These are phyloP conservation scores for Lipomyces oligophaga DNA, from an alignment of 805 yeast species.

Conservation along the genomic window DNA sequence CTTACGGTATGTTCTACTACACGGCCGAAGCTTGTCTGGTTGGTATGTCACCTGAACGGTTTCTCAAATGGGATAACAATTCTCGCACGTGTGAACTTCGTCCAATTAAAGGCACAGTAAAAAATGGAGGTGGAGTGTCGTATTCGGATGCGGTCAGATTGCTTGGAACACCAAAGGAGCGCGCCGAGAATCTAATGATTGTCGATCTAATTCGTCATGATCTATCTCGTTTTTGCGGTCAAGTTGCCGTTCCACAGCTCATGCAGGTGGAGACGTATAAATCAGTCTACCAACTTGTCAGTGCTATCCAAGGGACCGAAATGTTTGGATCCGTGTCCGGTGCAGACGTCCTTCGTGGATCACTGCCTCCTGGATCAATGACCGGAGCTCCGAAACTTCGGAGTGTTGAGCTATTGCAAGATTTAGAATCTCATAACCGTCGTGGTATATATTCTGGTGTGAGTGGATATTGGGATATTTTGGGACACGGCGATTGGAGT, in stretches of 20 bases:
- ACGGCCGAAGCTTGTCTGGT: conserved; percentile 61
- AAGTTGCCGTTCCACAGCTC: conserved; percentile 68
- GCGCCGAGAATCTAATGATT: conserved; percentile 95
- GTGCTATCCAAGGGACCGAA: conserved; percentile 71
- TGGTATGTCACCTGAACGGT: conserved; percentile 93
- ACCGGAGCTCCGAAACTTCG: conserved; percentile 98
- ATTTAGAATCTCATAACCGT: conserved; percentile 45
- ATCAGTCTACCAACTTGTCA: conserved; percentile 87
- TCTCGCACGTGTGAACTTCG: conserved; percentile 62
- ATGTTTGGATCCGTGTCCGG: conserved; percentile 52
- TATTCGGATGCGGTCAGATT: conserved; percentile 7
- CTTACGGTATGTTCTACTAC: conserved; percentile 77
- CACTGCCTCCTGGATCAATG: conserved; percentile 98
- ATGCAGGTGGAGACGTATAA: conserved; percentile 92
- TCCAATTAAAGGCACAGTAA: conserved; percentile 95
- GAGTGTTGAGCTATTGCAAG: conserved; percentile 76
- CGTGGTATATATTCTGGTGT: conserved; percentile 94
- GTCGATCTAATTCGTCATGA: conserved; percentile 95
- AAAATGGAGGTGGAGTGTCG: conserved; percentile 46
- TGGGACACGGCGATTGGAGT: conserved; percentile 91
- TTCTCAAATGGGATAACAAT: conserved; percentile 66
- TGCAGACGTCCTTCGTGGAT: conserved; percentile 67
- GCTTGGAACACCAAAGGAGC: conserved; percentile 54
- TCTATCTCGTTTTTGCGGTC: conserved; percentile 58
- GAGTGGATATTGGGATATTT: conserved; percentile 88